Conservation (phyloP, 148 eudicot species). For the Dianthus caryophyllus region DNA sequence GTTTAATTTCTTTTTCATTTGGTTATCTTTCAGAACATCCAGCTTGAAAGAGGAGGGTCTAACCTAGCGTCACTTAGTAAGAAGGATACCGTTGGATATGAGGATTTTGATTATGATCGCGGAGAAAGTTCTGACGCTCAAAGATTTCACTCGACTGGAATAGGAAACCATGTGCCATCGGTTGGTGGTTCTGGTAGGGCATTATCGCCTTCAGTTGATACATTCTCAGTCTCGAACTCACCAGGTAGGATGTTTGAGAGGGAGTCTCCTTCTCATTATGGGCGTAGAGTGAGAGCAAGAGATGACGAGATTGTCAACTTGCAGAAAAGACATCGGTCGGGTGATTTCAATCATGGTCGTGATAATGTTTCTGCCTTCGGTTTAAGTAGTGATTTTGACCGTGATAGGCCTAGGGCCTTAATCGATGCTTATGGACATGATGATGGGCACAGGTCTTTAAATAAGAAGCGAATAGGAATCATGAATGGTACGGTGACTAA, state of each 20-base stretch:
- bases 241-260: constrained; percentile 45
- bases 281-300: constrained; percentile 41
- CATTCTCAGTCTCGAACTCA: constrained; percentile 37
- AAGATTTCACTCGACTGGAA: constrained; percentile 38
- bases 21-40: constrained; percentile 36
- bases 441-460: constrained; percentile 43
- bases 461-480: constrained; percentile 35
- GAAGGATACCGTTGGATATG: constrained; percentile 37
- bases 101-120: constrained; percentile 48
- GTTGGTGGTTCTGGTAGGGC: constrained; percentile 40
- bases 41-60: constrained; percentile 40
- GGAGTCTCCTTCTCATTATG: constrained; percentile 43
- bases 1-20: constrained; percentile 10
- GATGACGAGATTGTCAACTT: constrained; percentile 46
- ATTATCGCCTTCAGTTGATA: constrained; percentile 56
- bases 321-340: constrained; percentile 40
- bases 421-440: constrained; percentile 94
- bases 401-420: constrained; percentile 77
- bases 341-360: constrained; percentile 28
- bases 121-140: constrained; percentile 38
- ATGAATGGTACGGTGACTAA: constrained; percentile 41
- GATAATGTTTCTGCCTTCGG: constrained; percentile 32
- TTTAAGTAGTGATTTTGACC: constrained; percentile 43
- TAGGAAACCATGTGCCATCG: constrained; percentile 38
- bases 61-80: constrained; percentile 24